phyloP scores from a whole-genome alignment of 129 eudicot genomes.

The Flaveria sonorensis region DNA sequence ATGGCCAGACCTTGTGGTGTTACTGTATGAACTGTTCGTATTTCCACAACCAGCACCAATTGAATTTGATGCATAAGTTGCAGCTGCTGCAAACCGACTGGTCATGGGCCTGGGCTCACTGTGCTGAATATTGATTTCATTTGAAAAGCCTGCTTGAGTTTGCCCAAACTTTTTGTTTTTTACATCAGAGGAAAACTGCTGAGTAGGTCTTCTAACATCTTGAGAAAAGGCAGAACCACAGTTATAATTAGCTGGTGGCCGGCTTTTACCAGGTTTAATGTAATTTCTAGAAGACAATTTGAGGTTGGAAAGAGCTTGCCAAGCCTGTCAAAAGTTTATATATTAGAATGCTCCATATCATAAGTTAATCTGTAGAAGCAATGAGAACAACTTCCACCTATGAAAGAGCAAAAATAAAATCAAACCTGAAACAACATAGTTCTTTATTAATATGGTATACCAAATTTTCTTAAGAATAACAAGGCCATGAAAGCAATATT shows the following conservation, averaged over 20 bases:
- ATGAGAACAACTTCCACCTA: slow-evolving; percentile 2
- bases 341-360: slow-evolving; percentile 15
- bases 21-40: slow-evolving; percentile 33
- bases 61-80: slow-evolving; percentile 27
- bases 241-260: slow-evolving; percentile 46
- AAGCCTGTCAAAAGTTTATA: slow-evolving; percentile 60
- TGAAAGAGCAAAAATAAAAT: slow-evolving; percentile 8
- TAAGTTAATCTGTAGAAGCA: slow-evolving; percentile 1
- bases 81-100: slow-evolving; percentile 32
- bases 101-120: slow-evolving; percentile 33
- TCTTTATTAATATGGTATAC: background rate
- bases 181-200: slow-evolving; percentile 34
- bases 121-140: slow-evolving; percentile 30
- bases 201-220: slow-evolving; percentile 42
- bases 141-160: slow-evolving; percentile 35
- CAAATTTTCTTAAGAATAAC: slow-evolving; percentile 16
- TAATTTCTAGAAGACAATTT: slow-evolving; percentile 67
- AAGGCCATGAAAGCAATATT: slow-evolving; percentile 14
- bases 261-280: slow-evolving; percentile 72
- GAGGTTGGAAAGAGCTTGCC: slow-evolving; percentile 73
- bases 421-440: slow-evolving; percentile 6
- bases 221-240: slow-evolving; percentile 33
- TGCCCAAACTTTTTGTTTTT: slow-evolving; percentile 33
- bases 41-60: slow-evolving; percentile 39
- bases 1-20: slow-evolving; percentile 24